phyloP scores from a whole-genome alignment of 1,139 yeast species.

The Diutina neorugosa region DNA sequence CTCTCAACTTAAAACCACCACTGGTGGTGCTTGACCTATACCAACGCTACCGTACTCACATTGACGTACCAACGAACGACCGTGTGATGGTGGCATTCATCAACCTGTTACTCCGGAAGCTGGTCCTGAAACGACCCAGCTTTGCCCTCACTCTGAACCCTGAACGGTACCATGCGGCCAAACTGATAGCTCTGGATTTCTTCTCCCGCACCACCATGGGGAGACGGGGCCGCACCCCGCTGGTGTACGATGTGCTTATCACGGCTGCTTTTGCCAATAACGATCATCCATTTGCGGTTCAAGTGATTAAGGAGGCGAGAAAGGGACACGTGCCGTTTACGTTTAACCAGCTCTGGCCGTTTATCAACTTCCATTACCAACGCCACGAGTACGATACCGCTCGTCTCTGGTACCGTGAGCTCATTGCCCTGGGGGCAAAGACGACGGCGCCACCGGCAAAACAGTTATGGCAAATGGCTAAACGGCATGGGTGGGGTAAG shows the following conservation, averaged over 20 bases:
- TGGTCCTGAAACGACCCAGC: constrained; percentile 11
- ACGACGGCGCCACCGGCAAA: constrained; percentile 18
- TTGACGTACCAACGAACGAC: constrained; percentile 10
- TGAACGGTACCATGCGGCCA: constrained; percentile 19
- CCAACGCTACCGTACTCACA: constrained; percentile 3
- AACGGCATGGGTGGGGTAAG: constrained; percentile 10
- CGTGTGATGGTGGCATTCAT: constrained; percentile 18
- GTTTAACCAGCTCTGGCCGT: constrained; percentile 30
- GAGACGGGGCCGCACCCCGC: neutral
- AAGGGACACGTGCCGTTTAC: constrained; percentile 21
- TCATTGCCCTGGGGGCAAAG: constrained; percentile 21
- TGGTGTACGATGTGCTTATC: constrained; percentile 17
- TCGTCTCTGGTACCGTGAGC: constrained; percentile 26
- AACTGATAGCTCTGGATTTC: constrained; percentile 16
- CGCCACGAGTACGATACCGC: constrained; percentile 20
- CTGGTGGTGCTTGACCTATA: constrained; percentile 10
- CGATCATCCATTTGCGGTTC: constrained; percentile 24
- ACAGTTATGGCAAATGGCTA: constrained; percentile 22
- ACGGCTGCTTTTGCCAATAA: constrained; percentile 17
- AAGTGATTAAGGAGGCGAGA: constrained; percentile 17
- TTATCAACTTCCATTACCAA: constrained; percentile 25
- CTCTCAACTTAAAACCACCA: constrained; percentile 9
- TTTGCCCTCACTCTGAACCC: constrained; percentile 12
- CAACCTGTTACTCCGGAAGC: constrained; percentile 16
- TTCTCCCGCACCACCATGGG: constrained; percentile 6